A percentile compares a stretch with the other conserved stretches of the same genome.
These are phyloP conservation scores for Cymbopogon flexuosus DNA, from an alignment of 202 grass and related monocot species.

Conservation along the genomic window DNA sequence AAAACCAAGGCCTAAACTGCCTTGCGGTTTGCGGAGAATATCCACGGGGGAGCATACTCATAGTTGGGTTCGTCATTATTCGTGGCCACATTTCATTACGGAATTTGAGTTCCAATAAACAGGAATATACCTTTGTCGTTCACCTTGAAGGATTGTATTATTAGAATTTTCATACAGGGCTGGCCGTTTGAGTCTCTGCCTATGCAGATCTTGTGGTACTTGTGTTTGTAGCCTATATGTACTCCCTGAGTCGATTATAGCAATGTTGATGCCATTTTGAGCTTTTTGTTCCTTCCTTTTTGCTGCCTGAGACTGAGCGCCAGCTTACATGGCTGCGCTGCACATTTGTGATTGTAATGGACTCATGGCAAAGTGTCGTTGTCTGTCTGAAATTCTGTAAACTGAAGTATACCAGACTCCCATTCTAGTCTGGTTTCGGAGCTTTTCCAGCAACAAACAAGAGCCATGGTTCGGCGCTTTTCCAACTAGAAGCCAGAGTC, in stretches of 20 bases:
- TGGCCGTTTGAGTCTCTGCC: slow-evolving; percentile 36
- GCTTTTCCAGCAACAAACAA: background rate
- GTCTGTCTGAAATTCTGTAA: background rate
- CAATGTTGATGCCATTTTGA: slow-evolving; percentile 52
- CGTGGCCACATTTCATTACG: slow-evolving; percentile 30
- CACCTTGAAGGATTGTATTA: slow-evolving; percentile 41
- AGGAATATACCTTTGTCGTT: slow-evolving; percentile 30
- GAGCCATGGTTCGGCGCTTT: background rate
- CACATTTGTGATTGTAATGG: background rate
- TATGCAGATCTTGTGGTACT: slow-evolving; percentile 44
- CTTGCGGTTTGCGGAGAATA: slow-evolving; percentile 9
- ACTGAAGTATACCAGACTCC: background rate
- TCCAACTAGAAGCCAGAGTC: background rate
- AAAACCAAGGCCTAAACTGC: slow-evolving; percentile 46
- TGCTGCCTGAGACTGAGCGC: background rate
- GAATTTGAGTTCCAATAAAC: slow-evolving; percentile 66
- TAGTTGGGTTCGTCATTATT: slow-evolving; percentile 55
- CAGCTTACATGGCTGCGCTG: background rate
- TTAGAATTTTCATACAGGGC: slow-evolving; percentile 56
- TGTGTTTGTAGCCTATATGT: slow-evolving; percentile 48
- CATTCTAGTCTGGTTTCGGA: background rate
- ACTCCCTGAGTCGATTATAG: slow-evolving; percentile 68
- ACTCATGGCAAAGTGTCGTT: background rate
- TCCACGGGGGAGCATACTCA: slow-evolving; percentile 38
- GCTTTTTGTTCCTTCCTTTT: slow-evolving; percentile 7